Evolutionary conservation across 306 rosid genomes (phyloP).

Genomic region (Canavalia ensiformis): DNA sequence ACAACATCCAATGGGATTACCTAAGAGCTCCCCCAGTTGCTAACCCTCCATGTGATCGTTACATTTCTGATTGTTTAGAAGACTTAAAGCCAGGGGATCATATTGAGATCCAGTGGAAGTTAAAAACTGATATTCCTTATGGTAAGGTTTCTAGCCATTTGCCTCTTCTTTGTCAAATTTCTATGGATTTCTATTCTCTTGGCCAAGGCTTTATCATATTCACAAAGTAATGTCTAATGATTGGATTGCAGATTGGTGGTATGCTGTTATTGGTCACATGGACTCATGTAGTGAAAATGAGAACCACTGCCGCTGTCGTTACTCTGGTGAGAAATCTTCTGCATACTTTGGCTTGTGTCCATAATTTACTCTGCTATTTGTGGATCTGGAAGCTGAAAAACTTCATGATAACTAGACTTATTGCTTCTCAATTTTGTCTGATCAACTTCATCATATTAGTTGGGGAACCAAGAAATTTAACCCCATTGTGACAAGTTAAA

Average conservation of each 20-base stretch:
- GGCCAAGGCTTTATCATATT: neutral
- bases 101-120: constrained; percentile 77
- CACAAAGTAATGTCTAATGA: constrained; percentile 11
- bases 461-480: neutral
- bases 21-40: constrained; percentile 60
- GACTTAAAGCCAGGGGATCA: constrained; percentile 72
- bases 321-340: constrained; percentile 58
- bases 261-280: constrained; percentile 69
- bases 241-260: constrained; percentile 75
- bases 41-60: constrained; percentile 57
- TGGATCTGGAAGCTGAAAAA: neutral
- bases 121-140: constrained; percentile 55
- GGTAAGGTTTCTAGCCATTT: constrained; percentile 51
- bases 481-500: neutral
- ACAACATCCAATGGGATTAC: constrained; percentile 60
- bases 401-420: no score
- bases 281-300: constrained; percentile 55
- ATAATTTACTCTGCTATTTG: neutral
- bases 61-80: constrained; percentile 60
- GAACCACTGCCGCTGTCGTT: constrained; percentile 59
- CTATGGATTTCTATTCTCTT: neutral
- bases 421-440: no score
- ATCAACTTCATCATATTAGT: no score
- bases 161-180: neutral
- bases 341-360: constrained; percentile 8